Evolutionary conservation across 2,329 filamentous ascomycete genomes (phyloP).

Genomic region (Furcasterigmium furcatum): DNA sequence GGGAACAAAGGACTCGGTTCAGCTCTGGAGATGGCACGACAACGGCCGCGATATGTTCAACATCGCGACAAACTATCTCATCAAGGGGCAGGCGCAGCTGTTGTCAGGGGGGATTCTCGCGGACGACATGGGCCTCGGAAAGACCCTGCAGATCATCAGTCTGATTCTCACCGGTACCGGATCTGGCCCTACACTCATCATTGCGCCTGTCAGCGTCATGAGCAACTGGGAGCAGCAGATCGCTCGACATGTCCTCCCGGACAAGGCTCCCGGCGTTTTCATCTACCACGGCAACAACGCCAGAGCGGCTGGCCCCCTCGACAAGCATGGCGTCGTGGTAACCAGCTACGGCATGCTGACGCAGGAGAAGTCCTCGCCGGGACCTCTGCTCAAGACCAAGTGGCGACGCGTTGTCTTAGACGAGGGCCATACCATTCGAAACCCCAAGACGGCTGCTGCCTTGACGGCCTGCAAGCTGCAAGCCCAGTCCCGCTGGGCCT

Average conservation of each 20-base stretch:
- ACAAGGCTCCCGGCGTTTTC: slow-evolving; percentile 62
- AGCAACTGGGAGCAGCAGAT: slow-evolving; percentile 87
- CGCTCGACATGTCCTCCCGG: slow-evolving; percentile 62
- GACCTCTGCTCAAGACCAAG: slow-evolving; percentile 42
- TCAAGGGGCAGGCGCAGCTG: slow-evolving; percentile 53
- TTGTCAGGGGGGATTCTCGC: slow-evolving; percentile 82
- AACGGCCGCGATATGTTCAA: slow-evolving; percentile 51
- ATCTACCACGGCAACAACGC: slow-evolving; percentile 70
- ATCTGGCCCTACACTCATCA: slow-evolving; percentile 67
- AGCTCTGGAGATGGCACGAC: slow-evolving; percentile 68
- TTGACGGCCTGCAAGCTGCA: slow-evolving; percentile 64
- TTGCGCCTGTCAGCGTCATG: slow-evolving; percentile 83
- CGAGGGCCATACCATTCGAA: slow-evolving; percentile 80
- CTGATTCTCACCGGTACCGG: slow-evolving; percentile 60
- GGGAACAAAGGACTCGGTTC: slow-evolving; percentile 58
- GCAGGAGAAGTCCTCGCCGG: slow-evolving; percentile 50
- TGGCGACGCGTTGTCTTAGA: slow-evolving; percentile 82
- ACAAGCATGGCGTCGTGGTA: slow-evolving; percentile 71
- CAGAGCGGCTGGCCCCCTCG: slow-evolving; percentile 53
- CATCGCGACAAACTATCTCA: slow-evolving; percentile 69
- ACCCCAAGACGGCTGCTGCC: slow-evolving; percentile 69
- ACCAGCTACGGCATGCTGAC: slow-evolving; percentile 80
- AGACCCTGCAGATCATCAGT: slow-evolving; percentile 83
- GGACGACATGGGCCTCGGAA: slow-evolving; percentile 91
- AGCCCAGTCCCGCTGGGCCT: slow-evolving; percentile 72